Percentiles rank a stretch among this genome's conserved stretches.
Evolutionary conservation across 2,329 filamentous ascomycete genomes (phyloP).

Genomic region (Ascochyta lentis): DNA sequence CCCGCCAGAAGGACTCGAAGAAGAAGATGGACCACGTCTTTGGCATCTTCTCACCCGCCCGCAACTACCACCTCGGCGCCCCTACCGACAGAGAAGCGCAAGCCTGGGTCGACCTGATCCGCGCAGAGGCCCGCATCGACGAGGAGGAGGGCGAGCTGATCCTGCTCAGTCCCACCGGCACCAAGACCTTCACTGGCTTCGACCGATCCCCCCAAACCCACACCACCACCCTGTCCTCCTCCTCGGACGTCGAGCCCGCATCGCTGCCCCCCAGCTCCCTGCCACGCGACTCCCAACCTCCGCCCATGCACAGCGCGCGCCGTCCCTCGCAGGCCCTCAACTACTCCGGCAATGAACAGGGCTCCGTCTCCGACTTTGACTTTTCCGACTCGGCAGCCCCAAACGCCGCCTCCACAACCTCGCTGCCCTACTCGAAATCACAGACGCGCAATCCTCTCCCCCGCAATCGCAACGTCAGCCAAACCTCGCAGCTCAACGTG

Average conservation of each 20-base stretch:
- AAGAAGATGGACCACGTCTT: constrained; percentile 87
- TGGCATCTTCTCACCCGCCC: constrained; percentile 86
- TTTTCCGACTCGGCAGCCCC: constrained; percentile 73
- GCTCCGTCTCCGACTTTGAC: constrained; percentile 87
- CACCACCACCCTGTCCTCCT: constrained; percentile 51
- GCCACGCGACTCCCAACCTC: constrained; percentile 20
- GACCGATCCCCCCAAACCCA: constrained; percentile 33
- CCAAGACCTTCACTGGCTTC: constrained; percentile 55
- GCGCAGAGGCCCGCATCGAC: constrained; percentile 80
- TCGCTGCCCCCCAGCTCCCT: constrained; percentile 33
- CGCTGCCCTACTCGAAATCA: constrained; percentile 26
- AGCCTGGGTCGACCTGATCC: constrained; percentile 85
- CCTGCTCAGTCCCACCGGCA: constrained; percentile 69
- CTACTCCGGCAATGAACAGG: constrained; percentile 70
- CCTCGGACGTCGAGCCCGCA: constrained; percentile 53
- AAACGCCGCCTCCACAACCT: constrained; percentile 49
- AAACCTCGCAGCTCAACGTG: constrained; percentile 61
- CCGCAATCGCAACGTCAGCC: constrained; percentile 63
- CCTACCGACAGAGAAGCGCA: constrained; percentile 74
- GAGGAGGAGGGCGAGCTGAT: constrained; percentile 88
- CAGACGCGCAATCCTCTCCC: constrained; percentile 26
- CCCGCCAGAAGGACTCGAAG: constrained; percentile 86
- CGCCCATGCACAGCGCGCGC: constrained; percentile 50
- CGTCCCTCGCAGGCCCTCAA: constrained; percentile 68
- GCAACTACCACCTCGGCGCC: constrained; percentile 91